Conservation (phyloP, 2,329 filamentous ascomycete species). For the Sporothrix mexicana region DNA sequence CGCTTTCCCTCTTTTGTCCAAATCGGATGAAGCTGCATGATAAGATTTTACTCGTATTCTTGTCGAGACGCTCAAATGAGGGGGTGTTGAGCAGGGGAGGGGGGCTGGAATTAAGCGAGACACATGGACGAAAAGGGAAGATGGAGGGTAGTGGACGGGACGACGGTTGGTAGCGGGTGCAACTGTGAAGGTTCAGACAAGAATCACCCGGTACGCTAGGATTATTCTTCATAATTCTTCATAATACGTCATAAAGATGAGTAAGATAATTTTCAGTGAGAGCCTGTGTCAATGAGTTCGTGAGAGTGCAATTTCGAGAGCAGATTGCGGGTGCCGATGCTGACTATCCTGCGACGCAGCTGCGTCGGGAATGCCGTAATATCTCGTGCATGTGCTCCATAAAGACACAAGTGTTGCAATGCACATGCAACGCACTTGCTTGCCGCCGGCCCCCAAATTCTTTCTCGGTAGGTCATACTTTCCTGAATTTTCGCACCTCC, state of each 20-base stretch:
- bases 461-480: not conserved
- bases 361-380: not conserved
- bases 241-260: not conserved
- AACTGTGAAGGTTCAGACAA: not conserved
- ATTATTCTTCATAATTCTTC: not conserved
- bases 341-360: not conserved
- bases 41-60: not conserved
- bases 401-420: not conserved
- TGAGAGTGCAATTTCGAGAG: not conserved
- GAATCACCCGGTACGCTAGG: not conserved
- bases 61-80: not conserved
- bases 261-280: not conserved
- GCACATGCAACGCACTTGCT: not conserved
- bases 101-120: conserved; percentile 3
- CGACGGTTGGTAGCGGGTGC: not conserved
- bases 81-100: not conserved
- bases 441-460: conserved; percentile 4
- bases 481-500: not conserved
- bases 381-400: not conserved
- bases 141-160: not conserved
- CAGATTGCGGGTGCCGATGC: not conserved
- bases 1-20: not conserved
- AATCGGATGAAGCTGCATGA: not conserved
- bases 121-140: conserved; percentile 7
- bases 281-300: not conserved